Conservation (phyloP, 805 yeast species). For the Yarrowia alimentaria region DNA sequence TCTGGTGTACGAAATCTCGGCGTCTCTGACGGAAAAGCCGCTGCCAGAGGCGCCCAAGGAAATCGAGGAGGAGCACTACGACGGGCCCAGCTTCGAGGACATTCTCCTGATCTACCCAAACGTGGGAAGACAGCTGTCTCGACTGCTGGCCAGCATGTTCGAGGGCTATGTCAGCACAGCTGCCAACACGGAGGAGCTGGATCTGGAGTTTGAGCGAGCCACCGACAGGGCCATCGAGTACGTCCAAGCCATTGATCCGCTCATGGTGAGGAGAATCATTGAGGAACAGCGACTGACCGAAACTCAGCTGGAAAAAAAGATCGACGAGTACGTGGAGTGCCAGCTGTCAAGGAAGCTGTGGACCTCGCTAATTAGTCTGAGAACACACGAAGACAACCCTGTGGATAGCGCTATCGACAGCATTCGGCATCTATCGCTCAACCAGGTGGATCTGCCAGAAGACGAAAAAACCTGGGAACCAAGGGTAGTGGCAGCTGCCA, state of each 20-base stretch:
- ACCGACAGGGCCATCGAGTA: conserved; percentile 40
- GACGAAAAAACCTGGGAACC: conserved; percentile 42
- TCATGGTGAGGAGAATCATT: conserved; percentile 35
- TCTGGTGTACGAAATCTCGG: conserved; percentile 57
- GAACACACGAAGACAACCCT: conserved; percentile 35
- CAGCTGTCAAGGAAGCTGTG: conserved; percentile 68
- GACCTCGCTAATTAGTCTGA: conserved; percentile 45
- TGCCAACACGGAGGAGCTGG: conserved; percentile 37
- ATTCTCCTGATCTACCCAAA: conserved; percentile 44
- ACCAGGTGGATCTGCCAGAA: conserved; percentile 46
- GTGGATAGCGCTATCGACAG: conserved; percentile 34
- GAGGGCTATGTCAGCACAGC: conserved; percentile 42
- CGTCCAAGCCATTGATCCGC: conserved; percentile 39
- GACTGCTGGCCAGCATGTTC: conserved; percentile 44
- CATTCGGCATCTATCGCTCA: conserved; percentile 41
- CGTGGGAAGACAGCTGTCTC: conserved; percentile 43
- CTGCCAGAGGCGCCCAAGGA: conserved; percentile 19
- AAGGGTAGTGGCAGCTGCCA: conserved; percentile 52
- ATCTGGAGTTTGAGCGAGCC: conserved; percentile 37
- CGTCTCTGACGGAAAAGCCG: conserved; percentile 43
- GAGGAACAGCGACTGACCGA: conserved; percentile 35
- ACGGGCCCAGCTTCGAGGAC: conserved; percentile 40
- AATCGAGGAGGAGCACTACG: background rate
- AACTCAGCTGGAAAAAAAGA: conserved; percentile 46
- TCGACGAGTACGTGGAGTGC: conserved; percentile 70